Evolutionary conservation across 129 eudicot genomes (phyloP), one percentile per base, ranked within the genome.

Genomic region (Deinandra increscens): DNA sequence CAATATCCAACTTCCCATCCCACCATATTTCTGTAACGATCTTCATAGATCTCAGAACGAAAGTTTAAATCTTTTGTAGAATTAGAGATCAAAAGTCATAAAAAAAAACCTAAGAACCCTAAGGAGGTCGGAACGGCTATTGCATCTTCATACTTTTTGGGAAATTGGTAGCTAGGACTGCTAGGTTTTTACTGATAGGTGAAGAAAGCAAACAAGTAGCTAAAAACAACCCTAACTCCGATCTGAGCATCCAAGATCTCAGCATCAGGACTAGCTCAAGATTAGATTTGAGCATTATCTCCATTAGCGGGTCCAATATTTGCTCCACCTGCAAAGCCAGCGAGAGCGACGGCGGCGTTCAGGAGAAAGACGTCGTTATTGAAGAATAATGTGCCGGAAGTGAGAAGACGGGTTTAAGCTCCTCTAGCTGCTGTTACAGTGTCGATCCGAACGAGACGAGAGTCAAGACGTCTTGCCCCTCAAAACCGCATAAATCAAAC

Each of bases 401-500:
- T 72, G 91, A 79, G 69, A 82, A 88, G 68, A 88, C 83, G 38
- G 82, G 96, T 50, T 82, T 88, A 60, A 91, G 96, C 55, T 88
- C 88, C 2, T 85, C 83, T 15, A 87, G 86, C 46, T 79, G n/a
- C 54, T 81, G 78, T 38, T 78, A 78, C 41, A 84, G 78, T 34
- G 83, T 74, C 0, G 95, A 85, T 37, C 78, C 50, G 0, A 78
- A 75, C 69, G 97, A 85, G 70, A 49, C 72, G 50, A 78, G 85
- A 62, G 74, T 48, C 62, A 78, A 83, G 63, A 82, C 85, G 9
- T 44, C 65, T 70, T 74, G 80, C 69, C 82, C 77, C 3, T 84
- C 89, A n/a, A 92, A 92, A 54, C 98, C 98, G 26, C 98, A 92
- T 39, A 88, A 84, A 65, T 87, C 89, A 17, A 92, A 92, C 23